A percentile compares a stretch with the other conserved stretches of the same genome.
Evolutionary conservation across 345 rosid genomes (phyloP).

Genomic region (Crucihimalaya himalaica): DNA sequence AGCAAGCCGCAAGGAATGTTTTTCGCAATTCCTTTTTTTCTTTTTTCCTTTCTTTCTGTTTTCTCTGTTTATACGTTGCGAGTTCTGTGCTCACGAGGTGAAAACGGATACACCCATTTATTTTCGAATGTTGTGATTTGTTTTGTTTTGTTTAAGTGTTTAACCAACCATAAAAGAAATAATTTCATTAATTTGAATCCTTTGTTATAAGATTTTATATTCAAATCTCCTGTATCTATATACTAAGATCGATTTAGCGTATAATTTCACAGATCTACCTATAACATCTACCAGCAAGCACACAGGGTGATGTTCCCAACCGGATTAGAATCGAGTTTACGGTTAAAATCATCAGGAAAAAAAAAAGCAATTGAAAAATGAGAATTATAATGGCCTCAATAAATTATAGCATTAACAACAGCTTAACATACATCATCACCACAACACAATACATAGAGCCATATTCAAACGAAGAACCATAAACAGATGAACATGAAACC

Average conservation of each 20-base stretch:
- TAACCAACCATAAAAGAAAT: not conserved
- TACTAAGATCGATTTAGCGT: not conserved
- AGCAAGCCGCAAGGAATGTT: conserved; percentile 21
- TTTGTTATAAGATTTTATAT: too few relatives aligned
- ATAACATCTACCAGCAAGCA: not conserved
- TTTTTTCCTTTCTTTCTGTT: not conserved
- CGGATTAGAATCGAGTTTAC: not conserved
- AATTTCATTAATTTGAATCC: not conserved
- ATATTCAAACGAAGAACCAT: not conserved
- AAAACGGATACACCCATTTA: conserved; percentile 22
- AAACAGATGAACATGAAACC: not conserved
- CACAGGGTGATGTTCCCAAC: not conserved
- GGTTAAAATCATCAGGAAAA: not conserved
- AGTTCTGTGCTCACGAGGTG: conserved; percentile 16
- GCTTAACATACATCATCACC: not conserved
- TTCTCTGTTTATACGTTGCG: conserved; percentile 15
- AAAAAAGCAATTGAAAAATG: not conserved
- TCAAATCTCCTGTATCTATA: too few relatives aligned
- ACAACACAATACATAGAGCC: not conserved
- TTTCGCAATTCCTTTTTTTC: not conserved
- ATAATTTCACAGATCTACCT: not conserved
- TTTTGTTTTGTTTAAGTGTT: not conserved
- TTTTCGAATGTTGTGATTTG: not conserved
- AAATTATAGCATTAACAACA: not conserved
- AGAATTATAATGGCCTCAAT: not conserved